Evolutionary conservation across 768 basidiomycete species (phyloP).

Genomic region (Terana coerulea): DNA sequence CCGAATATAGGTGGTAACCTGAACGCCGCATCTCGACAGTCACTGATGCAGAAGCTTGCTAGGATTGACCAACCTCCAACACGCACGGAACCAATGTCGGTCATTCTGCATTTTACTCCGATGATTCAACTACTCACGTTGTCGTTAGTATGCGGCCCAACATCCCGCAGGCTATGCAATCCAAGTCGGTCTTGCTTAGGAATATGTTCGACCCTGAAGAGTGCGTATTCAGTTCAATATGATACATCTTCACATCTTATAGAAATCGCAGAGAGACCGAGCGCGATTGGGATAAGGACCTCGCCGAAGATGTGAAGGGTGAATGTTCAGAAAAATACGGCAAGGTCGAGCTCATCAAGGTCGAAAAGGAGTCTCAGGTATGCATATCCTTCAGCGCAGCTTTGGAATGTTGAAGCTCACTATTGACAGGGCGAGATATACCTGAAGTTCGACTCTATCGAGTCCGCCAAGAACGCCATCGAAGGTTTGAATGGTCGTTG

Average conservation of each 20-base stretch:
- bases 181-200: conserved; percentile 83
- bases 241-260: conserved; percentile 1
- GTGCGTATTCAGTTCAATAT: conserved; percentile 39
- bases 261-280: conserved; percentile 78
- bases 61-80: conserved; percentile 72
- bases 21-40: conserved; percentile 97
- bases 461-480: conserved; percentile 78
- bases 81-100: conserved; percentile 61
- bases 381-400: conserved; percentile 16
- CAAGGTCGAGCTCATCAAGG: conserved; percentile 78
- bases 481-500: conserved; percentile 93
- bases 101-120: conserved; percentile 1
- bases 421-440: conserved; percentile 87
- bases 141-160: conserved; percentile 61
- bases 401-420: conserved; percentile 8
- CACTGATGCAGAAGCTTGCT: conserved; percentile 99
- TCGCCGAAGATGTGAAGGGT: conserved; percentile 92
- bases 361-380: conserved; percentile 93
- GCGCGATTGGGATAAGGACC: conserved; percentile 93
- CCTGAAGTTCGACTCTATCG: conserved; percentile 81
- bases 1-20: conserved; percentile 78
- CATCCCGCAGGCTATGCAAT: conserved; percentile 82
- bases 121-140: conserved; percentile 16
- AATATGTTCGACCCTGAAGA: conserved; percentile 99
- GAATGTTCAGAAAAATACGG: conserved; percentile 95